These are phyloP conservation scores for Tolypocladium tropicale DNA, from an alignment of 2,329 filamentous ascomycete species.

Conservation along the genomic window DNA sequence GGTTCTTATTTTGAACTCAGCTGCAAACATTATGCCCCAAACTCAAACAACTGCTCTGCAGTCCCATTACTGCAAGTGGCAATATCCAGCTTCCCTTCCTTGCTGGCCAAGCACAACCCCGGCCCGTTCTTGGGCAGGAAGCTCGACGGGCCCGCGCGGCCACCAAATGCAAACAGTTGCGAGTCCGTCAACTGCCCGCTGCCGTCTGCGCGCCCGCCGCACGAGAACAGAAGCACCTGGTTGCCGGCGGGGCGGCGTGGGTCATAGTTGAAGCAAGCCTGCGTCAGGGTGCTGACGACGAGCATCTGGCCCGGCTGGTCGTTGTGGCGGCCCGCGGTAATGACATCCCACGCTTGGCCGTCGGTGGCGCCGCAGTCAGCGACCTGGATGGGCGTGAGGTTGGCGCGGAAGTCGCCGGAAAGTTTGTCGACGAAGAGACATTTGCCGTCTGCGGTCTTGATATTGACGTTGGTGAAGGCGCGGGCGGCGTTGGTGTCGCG, in stretches of 20 bases:
- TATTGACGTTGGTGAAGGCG: conserved; percentile 31
- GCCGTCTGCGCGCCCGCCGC: conserved; percentile 46
- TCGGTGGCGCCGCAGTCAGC: conserved; percentile 30
- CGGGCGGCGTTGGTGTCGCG: conserved; percentile 32
- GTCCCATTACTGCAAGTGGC: neutral
- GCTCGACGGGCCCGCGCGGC: conserved; percentile 27
- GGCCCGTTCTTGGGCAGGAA: conserved; percentile 34
- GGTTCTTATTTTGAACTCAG: too few relatives aligned
- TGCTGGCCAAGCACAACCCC: conserved; percentile 30
- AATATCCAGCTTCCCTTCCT: neutral
- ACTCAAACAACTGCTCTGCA: neutral
- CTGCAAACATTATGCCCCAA: neutral
- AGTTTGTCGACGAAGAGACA: conserved; percentile 36
- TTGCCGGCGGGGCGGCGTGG: conserved; percentile 13
- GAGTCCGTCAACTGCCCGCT: conserved; percentile 38
- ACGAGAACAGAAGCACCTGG: conserved; percentile 47
- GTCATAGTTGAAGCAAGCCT: conserved; percentile 50
- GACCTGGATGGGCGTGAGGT: conserved; percentile 35
- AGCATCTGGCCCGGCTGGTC: conserved; percentile 34
- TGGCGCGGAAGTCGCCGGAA: conserved; percentile 37
- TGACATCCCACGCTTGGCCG: conserved; percentile 36
- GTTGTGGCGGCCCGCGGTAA: conserved; percentile 41
- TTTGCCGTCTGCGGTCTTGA: conserved; percentile 31
- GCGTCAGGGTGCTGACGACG: conserved; percentile 45
- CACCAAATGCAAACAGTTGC: conserved; percentile 39